Percentiles rank a stretch among this genome's conserved stretches.
phyloP scores from a whole-genome alignment of 768 basidiomycete genomes.

The Podaxis rugospora region DNA sequence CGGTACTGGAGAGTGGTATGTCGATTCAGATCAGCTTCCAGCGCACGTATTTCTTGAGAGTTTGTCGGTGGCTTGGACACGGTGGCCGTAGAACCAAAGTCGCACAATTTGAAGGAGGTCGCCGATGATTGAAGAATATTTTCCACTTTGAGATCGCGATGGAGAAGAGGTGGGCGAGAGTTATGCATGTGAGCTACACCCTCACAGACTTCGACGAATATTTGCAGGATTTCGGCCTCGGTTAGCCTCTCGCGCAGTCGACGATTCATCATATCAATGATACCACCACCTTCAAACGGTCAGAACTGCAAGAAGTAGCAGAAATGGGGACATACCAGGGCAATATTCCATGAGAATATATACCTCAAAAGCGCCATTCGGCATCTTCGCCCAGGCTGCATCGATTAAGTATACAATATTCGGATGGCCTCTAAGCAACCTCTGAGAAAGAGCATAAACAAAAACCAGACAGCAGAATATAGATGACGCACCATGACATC shows the following conservation, averaged over 20 bases:
- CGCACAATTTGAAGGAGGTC: slow-evolving; percentile 91
- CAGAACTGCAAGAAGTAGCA: background rate
- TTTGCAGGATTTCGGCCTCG: slow-evolving; percentile 94
- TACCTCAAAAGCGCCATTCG: slow-evolving; percentile 87
- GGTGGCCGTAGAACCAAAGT: slow-evolving; percentile 91
- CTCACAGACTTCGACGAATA: slow-evolving; percentile 97
- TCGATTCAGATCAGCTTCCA: slow-evolving; percentile 89
- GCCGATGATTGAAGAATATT: slow-evolving; percentile 90
- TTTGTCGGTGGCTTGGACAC: slow-evolving; percentile 73
- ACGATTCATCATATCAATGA: slow-evolving; percentile 99
- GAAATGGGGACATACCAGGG: slow-evolving; percentile 52
- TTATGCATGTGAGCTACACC: slow-evolving; percentile 97
- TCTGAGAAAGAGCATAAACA: slow-evolving; percentile 44
- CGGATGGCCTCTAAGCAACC: slow-evolving; percentile 86
- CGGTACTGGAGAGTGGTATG: slow-evolving; percentile 97
- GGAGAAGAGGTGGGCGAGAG: slow-evolving; percentile 82
- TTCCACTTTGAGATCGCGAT: slow-evolving; percentile 98
- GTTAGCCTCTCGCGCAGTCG: slow-evolving; percentile 91
- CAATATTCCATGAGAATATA: slow-evolving; percentile 99
- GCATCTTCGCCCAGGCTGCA: slow-evolving; percentile 83
- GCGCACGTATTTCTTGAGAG: slow-evolving; percentile 77
- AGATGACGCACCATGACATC: slow-evolving; percentile 85
- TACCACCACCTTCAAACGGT: slow-evolving; percentile 74
- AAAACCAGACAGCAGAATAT: slow-evolving; percentile 12
- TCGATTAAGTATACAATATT: slow-evolving; percentile 97